Base-by-base conservation (phyloP, 768 basidiomycete species). In the Fomitopsis serialis region DNA sequence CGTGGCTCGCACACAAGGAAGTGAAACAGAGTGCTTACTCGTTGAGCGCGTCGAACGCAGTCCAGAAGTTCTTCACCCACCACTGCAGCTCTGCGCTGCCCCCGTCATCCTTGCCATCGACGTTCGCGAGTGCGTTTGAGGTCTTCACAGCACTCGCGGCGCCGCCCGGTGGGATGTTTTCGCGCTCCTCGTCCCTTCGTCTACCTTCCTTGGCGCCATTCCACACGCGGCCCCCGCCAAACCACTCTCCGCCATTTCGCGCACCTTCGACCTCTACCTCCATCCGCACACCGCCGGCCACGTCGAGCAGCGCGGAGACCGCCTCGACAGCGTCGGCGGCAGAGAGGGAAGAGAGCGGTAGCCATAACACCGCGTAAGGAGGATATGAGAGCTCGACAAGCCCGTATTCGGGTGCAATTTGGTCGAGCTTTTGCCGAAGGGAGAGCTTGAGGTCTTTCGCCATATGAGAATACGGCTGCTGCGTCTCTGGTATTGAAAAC, bases 11-110 rank as follows among this genome's bases (percentile, higher is more conserved):
- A n/a, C n/a, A 37, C 7, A 47, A 5, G 23, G 13, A 32, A 6
- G n/a, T 10, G 35, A 10, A 29, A 17, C 36, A 37, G 37, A 11
- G 29, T n/a, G 76, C 93, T 76, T 68, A 98, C 96, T 98, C 86
- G 54, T 79, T 75, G 50, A 97, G 80, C 3, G 96, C 89, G 65
- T 98, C 96, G 66, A 87, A 98, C 2, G 93, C 92, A 10, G 80
- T 79, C 97, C 97, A 99, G 64, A 98, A 99, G 68, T 98, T 98
- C 67, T 76, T 79, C 44, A 88, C 79, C 86, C 92, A 90, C 88
- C 90, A 94, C 50, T 80, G 74, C 32, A 84, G 75, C 55, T 83
- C 81, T 60, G 62, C 66, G 45, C 70, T 72, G 48, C 66, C 67
- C 9, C 73, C 61, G 32, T 49, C 54, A 10, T 56, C 60, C n/a